Evolutionary conservation across 306 rosid species (phyloP).

Genomic region (Cucurbita maxima): DNA sequence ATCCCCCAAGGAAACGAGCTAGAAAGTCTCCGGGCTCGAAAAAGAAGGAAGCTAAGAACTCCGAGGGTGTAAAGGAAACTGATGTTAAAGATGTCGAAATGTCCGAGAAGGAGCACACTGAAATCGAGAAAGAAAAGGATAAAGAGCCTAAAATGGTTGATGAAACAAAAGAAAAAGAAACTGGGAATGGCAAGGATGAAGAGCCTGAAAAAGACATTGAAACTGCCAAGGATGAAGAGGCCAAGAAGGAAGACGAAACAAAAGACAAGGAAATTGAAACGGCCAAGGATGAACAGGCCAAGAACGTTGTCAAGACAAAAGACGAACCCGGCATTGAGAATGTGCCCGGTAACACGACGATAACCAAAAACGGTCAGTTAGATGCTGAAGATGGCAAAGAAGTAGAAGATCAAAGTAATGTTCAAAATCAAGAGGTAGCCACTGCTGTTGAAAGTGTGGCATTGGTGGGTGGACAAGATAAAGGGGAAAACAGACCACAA

Average conservation of each 20-base stretch:
- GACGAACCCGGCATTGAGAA: not conserved
- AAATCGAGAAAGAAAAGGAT: constrained; percentile 13
- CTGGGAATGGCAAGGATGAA: not conserved
- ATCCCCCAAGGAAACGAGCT: constrained; percentile 51
- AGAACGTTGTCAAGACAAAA: not conserved
- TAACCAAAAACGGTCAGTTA: not conserved
- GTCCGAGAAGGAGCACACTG: not conserved
- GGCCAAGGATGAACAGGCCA: constrained; percentile 2
- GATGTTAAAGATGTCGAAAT: constrained; percentile 17
- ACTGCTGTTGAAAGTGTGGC: not conserved
- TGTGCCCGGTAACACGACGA: not conserved
- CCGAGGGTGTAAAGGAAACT: constrained; percentile 14
- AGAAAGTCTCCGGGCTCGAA: constrained; percentile 49
- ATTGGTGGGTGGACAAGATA: not conserved
- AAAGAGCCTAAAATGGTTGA: constrained; percentile 21
- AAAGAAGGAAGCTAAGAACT: constrained; percentile 33
- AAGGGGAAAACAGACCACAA: not conserved
- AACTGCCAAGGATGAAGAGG: constrained; percentile 4
- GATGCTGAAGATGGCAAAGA: not conserved
- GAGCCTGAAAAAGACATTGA: not conserved
- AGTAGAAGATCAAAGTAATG: not conserved
- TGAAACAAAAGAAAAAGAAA: constrained; percentile 9
- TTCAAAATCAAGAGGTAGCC: not conserved
- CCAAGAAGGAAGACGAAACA: not conserved
- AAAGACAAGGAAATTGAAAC: not conserved